Evolutionary conservation across 345 rosid species (phyloP).

Genomic region (Eucalyptus albens): DNA sequence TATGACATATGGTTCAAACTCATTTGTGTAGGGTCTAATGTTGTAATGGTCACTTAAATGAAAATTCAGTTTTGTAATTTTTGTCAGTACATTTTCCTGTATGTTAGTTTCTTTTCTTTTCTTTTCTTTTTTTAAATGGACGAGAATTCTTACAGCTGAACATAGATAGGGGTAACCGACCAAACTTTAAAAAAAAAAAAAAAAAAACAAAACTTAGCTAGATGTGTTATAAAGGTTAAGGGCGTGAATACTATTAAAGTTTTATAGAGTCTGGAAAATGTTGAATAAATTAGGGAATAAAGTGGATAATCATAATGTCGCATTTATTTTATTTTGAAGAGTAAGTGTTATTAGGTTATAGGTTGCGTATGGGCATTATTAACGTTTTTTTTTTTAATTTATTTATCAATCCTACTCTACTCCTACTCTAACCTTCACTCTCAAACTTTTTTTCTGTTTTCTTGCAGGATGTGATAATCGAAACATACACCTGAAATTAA

Average conservation of each 20-base stretch:
- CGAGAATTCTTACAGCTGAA: neutral
- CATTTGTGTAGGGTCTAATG: neutral
- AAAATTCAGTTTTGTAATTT: neutral
- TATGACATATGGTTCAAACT: too few species aligned
- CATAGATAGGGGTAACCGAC: neutral
- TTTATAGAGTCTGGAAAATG: neutral
- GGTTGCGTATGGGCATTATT: neutral
- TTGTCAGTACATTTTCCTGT: neutral
- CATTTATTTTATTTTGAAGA: neutral
- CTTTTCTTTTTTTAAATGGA: neutral
- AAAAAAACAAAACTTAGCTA: too few species aligned
- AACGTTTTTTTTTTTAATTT: too few species aligned
- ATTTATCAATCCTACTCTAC: too few species aligned
- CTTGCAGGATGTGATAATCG: rapidly evolving
- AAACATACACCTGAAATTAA: too few species aligned
- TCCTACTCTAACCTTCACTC: too few species aligned
- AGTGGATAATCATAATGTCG: neutral
- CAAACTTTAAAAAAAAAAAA: too few species aligned
- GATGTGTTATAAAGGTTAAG: neutral
- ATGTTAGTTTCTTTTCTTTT: too few species aligned
- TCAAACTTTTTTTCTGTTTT: too few species aligned
- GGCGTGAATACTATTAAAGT: neutral
- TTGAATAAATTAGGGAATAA: neutral
- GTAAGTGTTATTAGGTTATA: neutral
- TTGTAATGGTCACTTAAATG: neutral